A percentile compares a stretch with the other conserved stretches of the same genome.
Evolutionary conservation across 169 alveolate genomes (phyloP).

Genomic region (Blepharisma undulans): DNA sequence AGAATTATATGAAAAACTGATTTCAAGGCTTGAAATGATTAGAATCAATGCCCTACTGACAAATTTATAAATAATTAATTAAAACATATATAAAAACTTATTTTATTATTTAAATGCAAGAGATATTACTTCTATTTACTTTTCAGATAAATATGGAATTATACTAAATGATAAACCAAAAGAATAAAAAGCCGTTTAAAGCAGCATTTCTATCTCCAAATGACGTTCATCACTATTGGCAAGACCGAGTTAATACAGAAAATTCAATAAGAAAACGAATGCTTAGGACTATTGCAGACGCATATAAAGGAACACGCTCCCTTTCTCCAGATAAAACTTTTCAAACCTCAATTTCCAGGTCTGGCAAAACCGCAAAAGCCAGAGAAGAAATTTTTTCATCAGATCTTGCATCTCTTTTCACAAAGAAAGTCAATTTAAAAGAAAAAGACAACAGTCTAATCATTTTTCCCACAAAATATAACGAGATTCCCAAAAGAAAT

Average conservation of each 20-base stretch:
- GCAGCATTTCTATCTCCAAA: neutral
- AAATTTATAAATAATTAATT: too few species aligned
- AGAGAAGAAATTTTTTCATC: neutral
- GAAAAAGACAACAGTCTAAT: neutral
- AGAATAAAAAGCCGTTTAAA: neutral
- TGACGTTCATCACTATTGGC: neutral
- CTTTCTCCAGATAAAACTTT: neutral
- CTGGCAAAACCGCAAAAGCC: neutral
- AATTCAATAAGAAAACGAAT: neutral
- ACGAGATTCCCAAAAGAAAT: neutral
- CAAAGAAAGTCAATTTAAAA: neutral
- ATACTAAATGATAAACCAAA: neutral
- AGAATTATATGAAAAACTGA: neutral
- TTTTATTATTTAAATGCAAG: neutral
- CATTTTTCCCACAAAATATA: neutral
- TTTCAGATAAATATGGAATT: neutral
- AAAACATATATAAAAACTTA: too few species aligned
- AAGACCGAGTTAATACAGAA: neutral
- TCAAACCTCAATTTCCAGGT: neutral
- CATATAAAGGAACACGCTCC: neutral
- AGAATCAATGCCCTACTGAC: neutral
- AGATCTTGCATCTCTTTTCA: neutral
- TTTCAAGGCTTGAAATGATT: neutral
- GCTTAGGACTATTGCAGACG: neutral
- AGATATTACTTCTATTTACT: neutral